phyloP scores from a whole-genome alignment of 2,329 filamentous ascomycete species.

The Fusarium staphyleae region DNA sequence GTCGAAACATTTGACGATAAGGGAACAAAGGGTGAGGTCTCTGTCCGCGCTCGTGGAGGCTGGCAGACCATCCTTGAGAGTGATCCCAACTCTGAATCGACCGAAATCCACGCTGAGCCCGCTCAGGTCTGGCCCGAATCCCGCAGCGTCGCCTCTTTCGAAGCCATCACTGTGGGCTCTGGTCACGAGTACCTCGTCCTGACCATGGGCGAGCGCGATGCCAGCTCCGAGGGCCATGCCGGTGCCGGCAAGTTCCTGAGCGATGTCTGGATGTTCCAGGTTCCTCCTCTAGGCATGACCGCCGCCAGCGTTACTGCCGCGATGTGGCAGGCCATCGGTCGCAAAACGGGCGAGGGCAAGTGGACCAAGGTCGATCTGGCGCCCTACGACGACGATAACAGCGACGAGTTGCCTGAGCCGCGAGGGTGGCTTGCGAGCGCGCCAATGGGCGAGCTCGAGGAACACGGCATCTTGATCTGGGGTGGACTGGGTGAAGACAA shows the following conservation, averaged over 20 bases:
- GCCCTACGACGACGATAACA: conserved; percentile 61
- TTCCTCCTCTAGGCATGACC: conserved; percentile 62
- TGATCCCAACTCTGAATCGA: conserved; percentile 43
- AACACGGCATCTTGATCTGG: conserved; percentile 65
- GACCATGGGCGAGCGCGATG: conserved; percentile 64
- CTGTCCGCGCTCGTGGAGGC: conserved; percentile 56
- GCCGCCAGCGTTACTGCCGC: conserved; percentile 63
- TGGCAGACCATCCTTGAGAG: conserved; percentile 62
- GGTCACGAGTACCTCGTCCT: conserved; percentile 69
- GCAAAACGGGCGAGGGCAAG: conserved; percentile 62
- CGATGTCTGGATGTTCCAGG: conserved; percentile 71
- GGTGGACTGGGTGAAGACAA: conserved; percentile 64
- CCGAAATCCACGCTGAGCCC: conserved; percentile 47
- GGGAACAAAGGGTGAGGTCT: conserved; percentile 56
- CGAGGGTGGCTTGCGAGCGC: conserved; percentile 67
- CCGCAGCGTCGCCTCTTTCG: conserved; percentile 61
- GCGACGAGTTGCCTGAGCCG: conserved; percentile 56
- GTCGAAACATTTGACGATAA: conserved; percentile 64
- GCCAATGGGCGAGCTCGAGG: conserved; percentile 64
- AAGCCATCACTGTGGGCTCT: conserved; percentile 64
- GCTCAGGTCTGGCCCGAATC: conserved; percentile 57
- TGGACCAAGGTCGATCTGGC: conserved; percentile 60
- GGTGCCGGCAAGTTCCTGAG: conserved; percentile 62
- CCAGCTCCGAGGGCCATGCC: conserved; percentile 57
- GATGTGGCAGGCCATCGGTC: conserved; percentile 60